Percentiles rank a stretch among this genome's conserved stretches.
Evolutionary conservation across 345 rosid species (phyloP).

Genomic region (Aquilaria yunnanensis): DNA sequence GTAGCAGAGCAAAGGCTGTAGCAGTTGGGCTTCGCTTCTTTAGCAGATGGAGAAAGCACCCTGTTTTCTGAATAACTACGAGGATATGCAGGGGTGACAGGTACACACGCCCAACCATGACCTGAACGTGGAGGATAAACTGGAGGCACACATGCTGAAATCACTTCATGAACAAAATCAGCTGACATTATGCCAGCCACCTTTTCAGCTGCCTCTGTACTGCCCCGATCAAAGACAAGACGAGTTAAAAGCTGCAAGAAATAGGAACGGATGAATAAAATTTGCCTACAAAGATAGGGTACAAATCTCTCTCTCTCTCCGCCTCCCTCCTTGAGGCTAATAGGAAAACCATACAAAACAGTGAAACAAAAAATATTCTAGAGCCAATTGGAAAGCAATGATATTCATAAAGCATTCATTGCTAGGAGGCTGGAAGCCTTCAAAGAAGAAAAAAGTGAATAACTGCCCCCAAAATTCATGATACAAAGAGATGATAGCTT

Average conservation of each 20-base stretch:
- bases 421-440: too few relatives aligned
- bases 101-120: constrained; percentile 98
- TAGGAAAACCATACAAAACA: not conserved
- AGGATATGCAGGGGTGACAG: constrained; percentile 52
- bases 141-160: constrained; percentile 96
- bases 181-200: constrained; percentile 94
- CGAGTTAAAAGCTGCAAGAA: constrained; percentile 89
- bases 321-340: not conserved
- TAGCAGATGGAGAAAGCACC: constrained; percentile 57
- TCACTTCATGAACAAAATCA: constrained; percentile 97
- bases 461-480: too few relatives aligned
- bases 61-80: constrained; percentile 52
- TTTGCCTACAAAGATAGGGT: not conserved
- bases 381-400: too few relatives aligned
- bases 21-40: constrained; percentile 71
- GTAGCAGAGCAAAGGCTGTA: constrained; percentile 63
- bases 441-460: too few relatives aligned
- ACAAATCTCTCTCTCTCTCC: not conserved
- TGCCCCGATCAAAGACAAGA: constrained; percentile 87
- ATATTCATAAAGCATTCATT: too few relatives aligned
- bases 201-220: constrained; percentile 96
- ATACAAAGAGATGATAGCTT: too few relatives aligned
- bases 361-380: not conserved
- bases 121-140: constrained; percentile 96
- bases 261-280: constrained; percentile 21